Percentiles rank a stretch among this genome's conserved stretches.
Conservation (phyloP, 192 early-diverging fungal genomes). For the Gonapodya sp. region DNA sequence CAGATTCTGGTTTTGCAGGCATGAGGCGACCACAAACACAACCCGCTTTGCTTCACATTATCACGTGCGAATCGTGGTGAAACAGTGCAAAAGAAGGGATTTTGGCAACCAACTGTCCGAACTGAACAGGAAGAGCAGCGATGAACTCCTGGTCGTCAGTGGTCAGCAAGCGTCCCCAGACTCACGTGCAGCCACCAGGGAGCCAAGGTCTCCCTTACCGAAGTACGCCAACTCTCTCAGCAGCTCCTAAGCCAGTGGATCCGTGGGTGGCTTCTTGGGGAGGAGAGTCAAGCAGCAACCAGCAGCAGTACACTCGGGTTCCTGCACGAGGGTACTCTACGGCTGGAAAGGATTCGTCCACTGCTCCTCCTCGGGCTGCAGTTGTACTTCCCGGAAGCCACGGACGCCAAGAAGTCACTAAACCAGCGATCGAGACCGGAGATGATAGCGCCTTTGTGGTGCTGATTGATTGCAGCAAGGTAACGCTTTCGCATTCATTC, state of each 20-base stretch:
- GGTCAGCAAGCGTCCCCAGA: not conserved
- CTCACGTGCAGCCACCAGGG: not conserved
- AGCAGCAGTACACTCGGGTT: no score
- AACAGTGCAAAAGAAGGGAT: not conserved
- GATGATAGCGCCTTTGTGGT: not conserved
- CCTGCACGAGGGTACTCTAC: not conserved
- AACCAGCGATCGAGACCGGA: no score
- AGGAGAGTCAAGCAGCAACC: not conserved
- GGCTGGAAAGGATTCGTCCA: no score
- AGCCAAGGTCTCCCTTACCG: not conserved
- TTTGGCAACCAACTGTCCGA: not conserved
- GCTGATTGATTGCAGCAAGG: not conserved
- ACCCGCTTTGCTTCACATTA: no score
- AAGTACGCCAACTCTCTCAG: not conserved
- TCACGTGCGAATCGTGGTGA: no score
- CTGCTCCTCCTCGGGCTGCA: no score
- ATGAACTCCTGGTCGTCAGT: not conserved
- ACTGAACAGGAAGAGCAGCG: no score
- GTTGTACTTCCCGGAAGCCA: no score
- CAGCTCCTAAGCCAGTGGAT: not conserved
- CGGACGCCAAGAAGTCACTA: no score
- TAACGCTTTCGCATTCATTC: not conserved
- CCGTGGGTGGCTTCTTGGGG: not conserved
- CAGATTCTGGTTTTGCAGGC: no score
- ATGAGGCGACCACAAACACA: not conserved